Conservation (phyloP, 1,139 yeast genomes). For the Taphrina deformans region DNA sequence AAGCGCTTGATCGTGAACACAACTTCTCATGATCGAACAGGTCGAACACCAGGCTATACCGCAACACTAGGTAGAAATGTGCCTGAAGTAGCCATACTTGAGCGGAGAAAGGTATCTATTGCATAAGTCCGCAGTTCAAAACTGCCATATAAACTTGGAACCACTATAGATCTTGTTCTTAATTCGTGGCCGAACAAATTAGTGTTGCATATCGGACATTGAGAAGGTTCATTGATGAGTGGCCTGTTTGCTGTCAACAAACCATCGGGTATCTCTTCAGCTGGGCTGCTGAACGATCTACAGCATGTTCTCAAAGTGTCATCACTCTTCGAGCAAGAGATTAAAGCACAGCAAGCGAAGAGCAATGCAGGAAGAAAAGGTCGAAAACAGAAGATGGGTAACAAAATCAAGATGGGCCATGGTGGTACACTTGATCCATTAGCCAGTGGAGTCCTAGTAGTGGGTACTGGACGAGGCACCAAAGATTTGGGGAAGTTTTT, state of each 20-base stretch:
- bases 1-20: neutral
- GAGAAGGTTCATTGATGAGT: conserved; percentile 24
- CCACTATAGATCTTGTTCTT: no score
- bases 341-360: conserved; percentile 24
- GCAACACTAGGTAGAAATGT: no score
- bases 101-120: no score
- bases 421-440: conserved; percentile 97
- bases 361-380: conserved; percentile 26
- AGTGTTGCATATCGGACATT: no score
- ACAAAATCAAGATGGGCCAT: conserved; percentile 74
- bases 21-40: no score
- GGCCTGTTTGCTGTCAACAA: conserved; percentile 32
- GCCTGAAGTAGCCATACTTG: no score
- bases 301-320: conserved; percentile 24
- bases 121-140: no score
- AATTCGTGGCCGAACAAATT: no score
- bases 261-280: conserved; percentile 29
- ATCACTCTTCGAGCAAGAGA: conserved; percentile 18
- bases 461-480: conserved; percentile 90
- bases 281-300: conserved; percentile 24
- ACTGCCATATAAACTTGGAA: no score
- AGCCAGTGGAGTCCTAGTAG: conserved; percentile 87
- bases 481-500: conserved; percentile 70
- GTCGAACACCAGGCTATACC: no score
- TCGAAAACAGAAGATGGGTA: conserved; percentile 12